A percentile compares a stretch with the other conserved stretches of the same genome.
Conservation (phyloP, 2,329 filamentous ascomycete genomes). For the Aspergillus texensis region DNA sequence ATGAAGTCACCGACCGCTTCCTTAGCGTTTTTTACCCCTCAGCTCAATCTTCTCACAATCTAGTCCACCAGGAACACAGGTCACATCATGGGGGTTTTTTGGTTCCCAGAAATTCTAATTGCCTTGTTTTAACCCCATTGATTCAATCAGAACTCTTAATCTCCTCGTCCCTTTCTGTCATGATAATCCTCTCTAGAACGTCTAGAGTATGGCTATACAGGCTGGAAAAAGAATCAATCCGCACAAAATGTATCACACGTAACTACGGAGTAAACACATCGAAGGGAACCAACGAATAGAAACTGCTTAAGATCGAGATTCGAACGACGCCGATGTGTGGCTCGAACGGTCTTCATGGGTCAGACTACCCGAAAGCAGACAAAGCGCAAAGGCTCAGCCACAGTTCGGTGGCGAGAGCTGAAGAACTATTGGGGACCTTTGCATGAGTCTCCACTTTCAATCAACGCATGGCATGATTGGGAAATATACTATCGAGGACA, state of each 20-base stretch:
- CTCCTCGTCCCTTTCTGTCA: background rate
- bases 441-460: background rate
- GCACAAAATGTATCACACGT: no score
- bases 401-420: background rate
- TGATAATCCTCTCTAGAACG: background rate
- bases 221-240: background rate
- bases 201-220: background rate
- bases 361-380: background rate
- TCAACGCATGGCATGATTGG: background rate
- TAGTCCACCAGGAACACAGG: background rate
- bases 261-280: no score
- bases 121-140: background rate
- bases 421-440: background rate
- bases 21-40: constrained; percentile 6
- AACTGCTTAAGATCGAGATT: background rate
- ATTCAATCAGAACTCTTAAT: background rate
- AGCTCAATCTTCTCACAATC: background rate
- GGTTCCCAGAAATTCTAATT: background rate
- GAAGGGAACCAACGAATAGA: no score
- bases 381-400: background rate
- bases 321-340: background rate
- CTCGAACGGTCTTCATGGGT: background rate
- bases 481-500: background rate
- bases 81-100: background rate
- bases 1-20: constrained; percentile 13